Evolutionary conservation across 257 asterid species (phyloP), one percentile per base, ranked within the genome.

Genomic region (Mitragyna speciosa): DNA sequence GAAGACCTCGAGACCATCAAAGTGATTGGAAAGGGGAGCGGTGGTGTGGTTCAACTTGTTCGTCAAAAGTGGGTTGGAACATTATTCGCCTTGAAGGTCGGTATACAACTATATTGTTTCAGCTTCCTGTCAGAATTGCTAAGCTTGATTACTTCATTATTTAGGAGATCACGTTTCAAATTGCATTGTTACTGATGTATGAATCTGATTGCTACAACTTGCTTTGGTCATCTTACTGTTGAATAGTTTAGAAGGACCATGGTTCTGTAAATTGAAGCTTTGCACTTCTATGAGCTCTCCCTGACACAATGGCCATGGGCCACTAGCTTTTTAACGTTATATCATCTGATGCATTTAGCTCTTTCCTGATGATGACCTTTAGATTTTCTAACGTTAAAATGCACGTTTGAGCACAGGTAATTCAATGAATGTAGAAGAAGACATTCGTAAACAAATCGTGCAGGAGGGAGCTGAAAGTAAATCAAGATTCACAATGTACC

Each of bases 1-100:
- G 99, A 93, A 87, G 99, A 95, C 79, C 98, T 95, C 74, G 98
- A 93, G 91, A 93, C 98, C 70, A 86, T 93, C 86, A 93, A 92
- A 90, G 99, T 95, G 79, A 93, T 95, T 70, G 99, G 99, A 82
- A 95, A 95, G 85, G 99, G 99, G 85, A 93, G 99, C 81, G 99
- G 98, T 33, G 99, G 99, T 47, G 93, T 95, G 58, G 99, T 95
- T 85, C 99, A 95, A 79, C 99, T 95, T 88, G 98, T 93, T 80
- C 97, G 96, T 52, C 98, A 95, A 84, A 95, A 95, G 87, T 95
- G 99, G 99, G 91, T 87, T 74, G 99, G 99, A 78, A 92, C 90
- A 41, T 81, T 95, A 79, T 95, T 92, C 79, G 99, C 99, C 78
- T 85, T 95, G 87, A 95, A 95, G 98, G 99, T 95, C 75, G 77